Evolutionary conservation across 2,329 filamentous ascomycete species (phyloP), one percentile per base, ranked within the genome.

Genomic region (Sporothrix pseudoabietina): DNA sequence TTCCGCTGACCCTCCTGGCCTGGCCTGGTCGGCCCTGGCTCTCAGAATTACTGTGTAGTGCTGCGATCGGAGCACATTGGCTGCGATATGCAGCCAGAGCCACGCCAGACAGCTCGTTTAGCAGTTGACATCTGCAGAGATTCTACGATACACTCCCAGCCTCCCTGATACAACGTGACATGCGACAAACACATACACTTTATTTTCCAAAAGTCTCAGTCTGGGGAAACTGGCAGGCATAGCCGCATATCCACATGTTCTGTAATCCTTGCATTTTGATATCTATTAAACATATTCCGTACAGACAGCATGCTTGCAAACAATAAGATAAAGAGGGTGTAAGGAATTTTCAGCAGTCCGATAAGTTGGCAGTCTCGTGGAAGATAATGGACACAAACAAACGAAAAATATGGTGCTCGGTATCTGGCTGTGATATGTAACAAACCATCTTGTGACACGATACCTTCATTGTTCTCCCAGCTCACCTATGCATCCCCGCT

Each of bases 101-200:
- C 26, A 8, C 22, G 22, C 7, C 61, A 44, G 2, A 22, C 19
- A 47, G 41, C 19, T 63, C 14, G 44, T 68, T 49, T 68, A 12
- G 22, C 26, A 47, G 12, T 49, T 54, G 44, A 22, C 30, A 32
- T 9, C 44, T 52, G 44, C 44, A 35, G 59, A 63, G 59, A 44
- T 68, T 68, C n/a, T 68, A 44, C 41, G 12, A 69, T 10, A 35
- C 39, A 9, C 19, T 30, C 19, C 35, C 32, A 35, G 39, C 16
- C 19, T 30, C 19, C 35, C 32, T 47, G 39, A 73, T 73, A 73
- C 66, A 70, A 70, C 71, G 71, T 73, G 54, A 70, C 66, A 73
- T 73, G 12, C 54, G n/a, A n/a, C n/a, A n/a, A 32, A 32, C 12
- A 35, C 35, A 35, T 19, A 35, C 32, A 14, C 1, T n/a, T 14